A percentile compares a stretch with the other conserved stretches of the same genome.
Evolutionary conservation across 805 yeast genomes (phyloP).

Genomic region (Ogataea salicorniae): DNA sequence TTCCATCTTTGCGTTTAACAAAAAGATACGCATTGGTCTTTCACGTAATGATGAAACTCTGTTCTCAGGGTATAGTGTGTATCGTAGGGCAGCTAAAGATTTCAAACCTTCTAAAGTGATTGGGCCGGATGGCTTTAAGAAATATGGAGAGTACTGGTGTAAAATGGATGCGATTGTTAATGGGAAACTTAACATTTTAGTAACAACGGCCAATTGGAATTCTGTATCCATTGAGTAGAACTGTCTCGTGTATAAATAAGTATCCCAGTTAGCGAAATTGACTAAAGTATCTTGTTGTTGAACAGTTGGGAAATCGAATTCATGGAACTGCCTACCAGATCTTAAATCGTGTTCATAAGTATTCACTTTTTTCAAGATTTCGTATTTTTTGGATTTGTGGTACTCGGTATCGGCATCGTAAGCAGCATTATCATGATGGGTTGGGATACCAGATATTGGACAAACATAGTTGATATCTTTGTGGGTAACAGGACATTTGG

Average conservation of each 20-base stretch:
- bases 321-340: conserved; percentile 91
- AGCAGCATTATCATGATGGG: conserved; percentile 85
- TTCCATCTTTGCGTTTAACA: conserved; percentile 90
- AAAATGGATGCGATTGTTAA: conserved; percentile 78
- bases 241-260: conserved; percentile 86
- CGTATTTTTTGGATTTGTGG: conserved; percentile 61
- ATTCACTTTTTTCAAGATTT: conserved; percentile 78
- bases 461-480: conserved; percentile 79
- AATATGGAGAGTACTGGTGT: conserved; percentile 83
- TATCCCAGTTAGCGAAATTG: conserved; percentile 85
- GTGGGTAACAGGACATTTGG: conserved; percentile 86
- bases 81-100: conserved; percentile 86
- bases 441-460: conserved; percentile 93
- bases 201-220: conserved; percentile 90
- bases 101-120: conserved; percentile 88
- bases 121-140: conserved; percentile 78
- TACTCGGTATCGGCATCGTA: conserved; percentile 79
- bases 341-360: conserved; percentile 92
- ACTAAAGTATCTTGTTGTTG: conserved; percentile 72
- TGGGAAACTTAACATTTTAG: conserved; percentile 92
- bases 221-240: conserved; percentile 96
- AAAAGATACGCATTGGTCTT: conserved; percentile 83
- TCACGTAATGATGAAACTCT: conserved; percentile 62
- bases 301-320: conserved; percentile 84
- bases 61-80: conserved; percentile 76